Conservation (phyloP, 2,329 filamentous ascomycete genomes). For the Fusarium penzigii region DNA sequence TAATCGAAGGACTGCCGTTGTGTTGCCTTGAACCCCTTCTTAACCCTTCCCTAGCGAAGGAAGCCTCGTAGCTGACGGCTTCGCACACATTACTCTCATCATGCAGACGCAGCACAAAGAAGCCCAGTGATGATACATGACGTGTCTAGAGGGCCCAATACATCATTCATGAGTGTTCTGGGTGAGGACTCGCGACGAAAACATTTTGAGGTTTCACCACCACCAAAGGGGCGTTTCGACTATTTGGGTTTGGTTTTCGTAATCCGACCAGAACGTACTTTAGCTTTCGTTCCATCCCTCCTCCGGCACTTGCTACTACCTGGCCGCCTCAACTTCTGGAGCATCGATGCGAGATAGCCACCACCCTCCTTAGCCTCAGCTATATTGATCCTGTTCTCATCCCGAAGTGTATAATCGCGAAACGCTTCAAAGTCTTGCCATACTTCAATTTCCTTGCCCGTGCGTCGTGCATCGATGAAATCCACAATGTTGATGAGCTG, state of each 20-base stretch:
- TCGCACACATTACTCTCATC: too few relatives aligned
- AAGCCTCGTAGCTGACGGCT: too few relatives aligned
- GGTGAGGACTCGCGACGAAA: too few relatives aligned
- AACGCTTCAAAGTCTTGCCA: conserved; percentile 31
- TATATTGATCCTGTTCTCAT: conserved; percentile 20
- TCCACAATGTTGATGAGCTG: conserved; percentile 35
- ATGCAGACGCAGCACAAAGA: too few relatives aligned
- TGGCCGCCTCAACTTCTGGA: conserved; percentile 7
- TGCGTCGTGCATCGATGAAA: conserved; percentile 32
- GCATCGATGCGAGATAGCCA: conserved; percentile 25
- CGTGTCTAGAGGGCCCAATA: too few relatives aligned
- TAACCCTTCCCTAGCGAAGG: too few relatives aligned
- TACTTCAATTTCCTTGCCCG: conserved; percentile 21
- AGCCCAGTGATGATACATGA: too few relatives aligned
- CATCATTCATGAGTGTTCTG: too few relatives aligned
- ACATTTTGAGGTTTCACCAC: too few relatives aligned
- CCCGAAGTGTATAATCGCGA: conserved; percentile 29
- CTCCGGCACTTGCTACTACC: background rate
- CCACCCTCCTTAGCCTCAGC: conserved; percentile 26
- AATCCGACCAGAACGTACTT: background rate
- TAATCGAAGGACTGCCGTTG: background rate
- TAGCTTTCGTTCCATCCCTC: background rate
- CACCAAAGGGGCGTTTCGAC: too few relatives aligned
- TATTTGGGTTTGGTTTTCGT: background rate
- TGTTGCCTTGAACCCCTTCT: too few relatives aligned